These are phyloP conservation scores for Tetrastigma voinierianum DNA, from an alignment of 164 flowering plant genomes.

Conservation along the genomic window DNA sequence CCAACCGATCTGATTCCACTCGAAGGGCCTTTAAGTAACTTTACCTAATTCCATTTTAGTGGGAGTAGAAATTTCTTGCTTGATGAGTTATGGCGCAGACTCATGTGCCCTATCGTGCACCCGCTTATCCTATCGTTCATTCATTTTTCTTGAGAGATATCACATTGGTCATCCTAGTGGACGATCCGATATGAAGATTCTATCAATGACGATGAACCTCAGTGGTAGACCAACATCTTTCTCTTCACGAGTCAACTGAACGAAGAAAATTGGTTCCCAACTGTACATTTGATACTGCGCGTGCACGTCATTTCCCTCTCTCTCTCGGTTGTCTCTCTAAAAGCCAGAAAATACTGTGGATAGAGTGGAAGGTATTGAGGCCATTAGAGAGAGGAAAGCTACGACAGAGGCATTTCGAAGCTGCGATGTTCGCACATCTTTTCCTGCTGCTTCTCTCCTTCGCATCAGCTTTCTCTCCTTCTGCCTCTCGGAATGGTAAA, in stretches of 20 bases:
- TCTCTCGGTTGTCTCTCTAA: conserved; percentile 6
- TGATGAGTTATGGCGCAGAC: neutral
- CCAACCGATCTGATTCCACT: neutral
- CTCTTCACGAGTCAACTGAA: conserved; percentile 17
- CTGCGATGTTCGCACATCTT: conserved; percentile 22
- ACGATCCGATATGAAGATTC: too few species aligned
- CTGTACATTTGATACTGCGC: conserved; percentile 12
- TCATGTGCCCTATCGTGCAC: neutral
- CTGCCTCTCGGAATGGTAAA: conserved; percentile 31
- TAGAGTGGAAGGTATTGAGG: conserved; percentile 9
- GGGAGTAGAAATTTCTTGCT: too few species aligned
- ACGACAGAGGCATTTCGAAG: neutral
- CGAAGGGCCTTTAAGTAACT: neutral
- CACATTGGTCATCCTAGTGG: too few species aligned
- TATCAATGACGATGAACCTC: conserved; percentile 2
- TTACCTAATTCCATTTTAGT: neutral
- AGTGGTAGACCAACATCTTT: neutral
- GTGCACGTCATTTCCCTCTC: conserved; percentile 21
- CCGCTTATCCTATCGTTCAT: too few species aligned
- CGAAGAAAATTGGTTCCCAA: conserved; percentile 1
- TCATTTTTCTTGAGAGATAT: too few species aligned
- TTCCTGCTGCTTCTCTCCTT: conserved; percentile 24
- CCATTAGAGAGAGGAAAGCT: neutral
- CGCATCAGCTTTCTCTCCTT: conserved; percentile 18
- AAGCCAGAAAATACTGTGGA: conserved; percentile 1